Conservation (phyloP, 768 basidiomycete genomes). For the Termitomyces sp. region DNA sequence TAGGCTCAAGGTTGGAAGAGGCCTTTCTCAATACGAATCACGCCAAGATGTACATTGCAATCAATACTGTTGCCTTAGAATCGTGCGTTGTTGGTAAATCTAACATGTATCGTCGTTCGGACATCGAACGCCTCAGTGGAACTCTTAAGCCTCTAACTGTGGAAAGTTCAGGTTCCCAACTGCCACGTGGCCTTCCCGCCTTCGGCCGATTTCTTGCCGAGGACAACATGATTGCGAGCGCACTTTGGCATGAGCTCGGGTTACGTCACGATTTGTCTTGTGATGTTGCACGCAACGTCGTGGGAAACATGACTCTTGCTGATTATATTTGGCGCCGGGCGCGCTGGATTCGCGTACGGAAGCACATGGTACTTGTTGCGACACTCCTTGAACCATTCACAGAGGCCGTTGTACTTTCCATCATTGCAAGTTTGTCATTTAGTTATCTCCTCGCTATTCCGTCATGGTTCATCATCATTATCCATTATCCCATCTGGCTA, state of each 20-base stretch:
- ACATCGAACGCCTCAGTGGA: slow-evolving; percentile 72
- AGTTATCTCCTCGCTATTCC: slow-evolving; percentile 46
- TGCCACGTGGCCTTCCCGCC: slow-evolving; percentile 57
- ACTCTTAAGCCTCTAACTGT: slow-evolving; percentile 45
- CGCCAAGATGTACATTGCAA: slow-evolving; percentile 96
- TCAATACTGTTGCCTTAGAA: slow-evolving; percentile 83
- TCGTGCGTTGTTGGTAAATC: slow-evolving; percentile 98
- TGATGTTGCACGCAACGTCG: slow-evolving; percentile 84
- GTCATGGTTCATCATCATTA: slow-evolving; percentile 44
- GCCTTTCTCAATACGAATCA: slow-evolving; percentile 97
- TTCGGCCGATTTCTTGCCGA: slow-evolving; percentile 92
- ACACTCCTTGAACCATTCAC: slow-evolving; percentile 92
- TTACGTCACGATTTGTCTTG: slow-evolving; percentile 86
- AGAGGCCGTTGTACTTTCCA: slow-evolving; percentile 71
- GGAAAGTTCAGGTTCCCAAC: slow-evolving; percentile 16
- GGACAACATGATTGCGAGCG: slow-evolving; percentile 94
- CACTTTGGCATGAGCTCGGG: slow-evolving; percentile 91
- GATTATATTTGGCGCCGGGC: slow-evolving; percentile 89
- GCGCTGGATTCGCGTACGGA: slow-evolving; percentile 96
- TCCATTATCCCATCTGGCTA: slow-evolving; percentile 70
- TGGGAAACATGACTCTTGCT: slow-evolving; percentile 80
- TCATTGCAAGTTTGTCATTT: slow-evolving; percentile 56
- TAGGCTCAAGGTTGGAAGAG: slow-evolving; percentile 86
- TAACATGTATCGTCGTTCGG: slow-evolving; percentile 87
- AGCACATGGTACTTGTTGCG: slow-evolving; percentile 85